Conservation (phyloP, 2,329 filamentous ascomycete genomes). For the Penicillium sp. region DNA sequence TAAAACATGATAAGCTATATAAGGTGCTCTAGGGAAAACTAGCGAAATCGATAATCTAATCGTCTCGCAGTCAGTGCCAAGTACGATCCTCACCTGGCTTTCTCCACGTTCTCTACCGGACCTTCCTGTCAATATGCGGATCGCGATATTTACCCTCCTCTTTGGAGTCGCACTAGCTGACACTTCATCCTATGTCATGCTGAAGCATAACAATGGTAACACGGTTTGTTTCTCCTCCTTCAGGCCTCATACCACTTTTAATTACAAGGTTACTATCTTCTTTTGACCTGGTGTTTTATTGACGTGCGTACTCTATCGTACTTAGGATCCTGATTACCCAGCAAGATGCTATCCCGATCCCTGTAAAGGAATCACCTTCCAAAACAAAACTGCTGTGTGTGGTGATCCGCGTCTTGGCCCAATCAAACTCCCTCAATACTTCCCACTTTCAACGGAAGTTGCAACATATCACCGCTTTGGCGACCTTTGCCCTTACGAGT, state of each 20-base stretch:
- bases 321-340: conserved; percentile 16
- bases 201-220: not conserved
- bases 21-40: no score
- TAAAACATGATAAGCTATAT: not conserved
- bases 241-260: not conserved
- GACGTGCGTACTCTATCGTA: not conserved
- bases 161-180: not conserved
- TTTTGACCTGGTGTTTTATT: not conserved
- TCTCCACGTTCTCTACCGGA: not conserved
- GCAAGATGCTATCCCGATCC: conserved; percentile 11
- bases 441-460: conserved; percentile 25
- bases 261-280: not conserved
- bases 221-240: not conserved
- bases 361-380: conserved; percentile 17
- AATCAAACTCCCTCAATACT: conserved; percentile 15
- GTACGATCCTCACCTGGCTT: not conserved
- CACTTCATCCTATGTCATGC: not conserved
- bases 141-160: not conserved
- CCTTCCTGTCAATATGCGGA: not conserved
- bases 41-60: no score
- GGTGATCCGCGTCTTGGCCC: conserved; percentile 27
- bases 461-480: conserved; percentile 29
- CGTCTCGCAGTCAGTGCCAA: no score
- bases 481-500: conserved; percentile 23
- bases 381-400: conserved; percentile 22